These are phyloP conservation scores for Diaporthe vaccinii DNA, from an alignment of 2,329 filamentous ascomycete genomes.

Conservation along the genomic window DNA sequence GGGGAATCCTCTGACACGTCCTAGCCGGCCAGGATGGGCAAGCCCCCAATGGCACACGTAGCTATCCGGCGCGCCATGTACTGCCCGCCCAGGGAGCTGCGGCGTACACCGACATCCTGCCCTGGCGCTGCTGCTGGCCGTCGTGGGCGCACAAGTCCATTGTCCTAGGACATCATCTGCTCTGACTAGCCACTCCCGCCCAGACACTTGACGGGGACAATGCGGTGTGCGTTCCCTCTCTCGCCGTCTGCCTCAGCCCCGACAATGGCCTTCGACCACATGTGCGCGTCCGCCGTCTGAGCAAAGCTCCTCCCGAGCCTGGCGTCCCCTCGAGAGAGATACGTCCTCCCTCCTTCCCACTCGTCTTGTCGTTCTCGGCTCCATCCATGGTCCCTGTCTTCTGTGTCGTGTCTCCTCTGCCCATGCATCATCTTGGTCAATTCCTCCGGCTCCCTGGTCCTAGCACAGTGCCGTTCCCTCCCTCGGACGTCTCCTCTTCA, in stretches of 20 bases:
- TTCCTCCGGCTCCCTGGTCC: constrained; percentile 38
- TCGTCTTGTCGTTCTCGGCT: not conserved
- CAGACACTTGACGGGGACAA: constrained; percentile 34
- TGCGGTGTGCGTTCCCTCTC: constrained; percentile 35
- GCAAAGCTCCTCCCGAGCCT: constrained; percentile 8
- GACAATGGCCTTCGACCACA: constrained; percentile 32
- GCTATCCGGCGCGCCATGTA: constrained; percentile 29
- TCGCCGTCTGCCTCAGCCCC: constrained; percentile 35
- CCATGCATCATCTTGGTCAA: constrained; percentile 34
- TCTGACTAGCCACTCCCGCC: constrained; percentile 15
- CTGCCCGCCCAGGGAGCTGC: constrained; percentile 29
- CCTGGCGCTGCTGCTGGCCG: constrained; percentile 35
- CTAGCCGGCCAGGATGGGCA: constrained; percentile 6
- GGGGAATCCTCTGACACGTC: constrained; percentile 1
- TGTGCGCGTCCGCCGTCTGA: constrained; percentile 16
- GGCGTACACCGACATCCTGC: constrained; percentile 29
- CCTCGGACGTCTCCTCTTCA: constrained; percentile 11
- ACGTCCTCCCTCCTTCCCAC: constrained; percentile 1
- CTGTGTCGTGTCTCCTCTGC: constrained; percentile 28
- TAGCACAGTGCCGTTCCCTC: constrained; percentile 30
- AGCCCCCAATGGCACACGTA: constrained; percentile 15
- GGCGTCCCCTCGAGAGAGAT: constrained; percentile 1
- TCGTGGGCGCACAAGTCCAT: constrained; percentile 22
- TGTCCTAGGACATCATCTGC: constrained; percentile 29
- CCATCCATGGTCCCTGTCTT: constrained; percentile 27